Base-by-base conservation (phyloP, 257 asterid species). In the Solanum chiquidenum region DNA sequence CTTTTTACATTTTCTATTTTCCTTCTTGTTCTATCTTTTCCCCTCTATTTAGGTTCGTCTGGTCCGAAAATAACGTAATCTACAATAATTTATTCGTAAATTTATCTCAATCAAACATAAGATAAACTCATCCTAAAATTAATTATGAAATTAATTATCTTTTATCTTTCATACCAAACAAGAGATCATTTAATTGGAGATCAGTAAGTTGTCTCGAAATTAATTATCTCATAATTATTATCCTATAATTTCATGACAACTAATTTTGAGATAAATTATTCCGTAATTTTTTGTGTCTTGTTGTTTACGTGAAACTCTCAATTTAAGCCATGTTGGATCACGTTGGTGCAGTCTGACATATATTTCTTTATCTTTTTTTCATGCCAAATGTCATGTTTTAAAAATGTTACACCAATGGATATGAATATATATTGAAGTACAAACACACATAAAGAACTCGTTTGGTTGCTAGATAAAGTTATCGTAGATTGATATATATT, bases 21-120 rank as follows among this genome's bases (percentile, higher is more conserved):
- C 29, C 12, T 29, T 82, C 16, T 9, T 29, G 29, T 49, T 46
- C 46, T 34, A 2, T 34, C 6, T 49, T 82, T 8, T 37, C 9
- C 18, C 66, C 5, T 1, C 62, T 52, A 5, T 16, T 18, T 16
- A 52, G 20, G 25, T 20, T 58, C 12, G 25, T 58, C 2, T 3
- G 0, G 25, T 58, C 1, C 2, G 1, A 0, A 0, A 58, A 20
- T 58, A 20, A 58, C 5, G 4, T 58, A 58, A 58, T 20, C 0
- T 20, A 0, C 0, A 0, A 21, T 62, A 62, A 62, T 4, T 62
- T 62, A 21, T 21, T 1, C 3, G 13, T 60, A 4, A 23, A 21
- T 23, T 60, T 23, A 60, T 60, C 3, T 9, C 11, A 60, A 60
- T 23, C 6, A 23, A 62, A 23, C 0, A 23, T 62, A 0, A 23